phyloP scores from a whole-genome alignment of 805 yeast species.

The Sporopachydermia lactativora region DNA sequence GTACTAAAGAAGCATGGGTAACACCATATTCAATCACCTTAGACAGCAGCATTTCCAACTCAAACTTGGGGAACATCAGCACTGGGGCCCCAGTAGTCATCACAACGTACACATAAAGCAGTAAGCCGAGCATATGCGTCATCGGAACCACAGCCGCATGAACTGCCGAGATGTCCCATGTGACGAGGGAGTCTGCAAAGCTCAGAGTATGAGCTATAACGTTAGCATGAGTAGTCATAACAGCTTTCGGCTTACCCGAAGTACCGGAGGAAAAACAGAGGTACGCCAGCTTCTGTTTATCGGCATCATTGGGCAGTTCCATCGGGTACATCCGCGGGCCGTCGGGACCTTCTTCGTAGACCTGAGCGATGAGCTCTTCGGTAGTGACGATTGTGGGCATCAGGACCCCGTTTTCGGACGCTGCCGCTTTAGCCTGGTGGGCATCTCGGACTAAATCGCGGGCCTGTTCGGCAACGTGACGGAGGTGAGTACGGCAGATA shows the following conservation, averaged over 20 bases:
- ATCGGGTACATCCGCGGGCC: background rate
- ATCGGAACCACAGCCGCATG: conserved; percentile 8
- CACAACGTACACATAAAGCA: background rate
- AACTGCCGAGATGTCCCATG: conserved; percentile 6
- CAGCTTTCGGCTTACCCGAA: conserved; percentile 36
- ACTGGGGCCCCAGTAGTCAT: conserved; percentile 9
- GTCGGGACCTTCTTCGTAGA: background rate
- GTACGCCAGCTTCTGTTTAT: conserved; percentile 11
- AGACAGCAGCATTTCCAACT: conserved; percentile 17
- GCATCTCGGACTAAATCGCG: background rate
- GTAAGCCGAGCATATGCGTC: background rate
- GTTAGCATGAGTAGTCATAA: conserved; percentile 44
- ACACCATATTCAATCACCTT: conserved; percentile 19
- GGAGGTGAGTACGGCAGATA: conserved; percentile 2
- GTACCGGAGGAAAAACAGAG: conserved; percentile 16
- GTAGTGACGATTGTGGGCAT: too few species aligned
- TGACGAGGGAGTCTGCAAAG: background rate
- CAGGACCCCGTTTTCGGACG: too few species aligned
- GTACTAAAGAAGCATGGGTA: conserved; percentile 25
- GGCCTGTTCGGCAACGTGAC: background rate
- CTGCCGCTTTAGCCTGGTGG: too few species aligned
- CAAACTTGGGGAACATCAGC: conserved; percentile 19
- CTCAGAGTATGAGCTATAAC: conserved; percentile 24
- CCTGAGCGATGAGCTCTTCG: background rate
- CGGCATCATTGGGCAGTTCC: background rate